phyloP scores from a whole-genome alignment of 2,329 filamentous ascomycete species.

The Clathrospora elynae region DNA sequence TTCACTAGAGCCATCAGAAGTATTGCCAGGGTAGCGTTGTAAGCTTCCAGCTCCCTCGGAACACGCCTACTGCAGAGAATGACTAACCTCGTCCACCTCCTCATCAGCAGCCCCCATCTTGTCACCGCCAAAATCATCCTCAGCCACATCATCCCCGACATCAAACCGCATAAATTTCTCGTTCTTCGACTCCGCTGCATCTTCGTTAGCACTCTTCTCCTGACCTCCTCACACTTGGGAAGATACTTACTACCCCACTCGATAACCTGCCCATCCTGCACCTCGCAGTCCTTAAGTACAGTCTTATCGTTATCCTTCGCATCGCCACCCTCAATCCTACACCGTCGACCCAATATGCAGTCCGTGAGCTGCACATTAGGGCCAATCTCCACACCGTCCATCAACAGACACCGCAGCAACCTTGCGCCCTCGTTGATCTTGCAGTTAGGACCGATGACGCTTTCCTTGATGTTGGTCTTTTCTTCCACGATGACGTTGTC shows the following conservation, averaged over 20 bases:
- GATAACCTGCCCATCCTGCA: constrained; percentile 82
- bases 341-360: constrained; percentile 82
- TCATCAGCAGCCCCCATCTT: constrained; percentile 17
- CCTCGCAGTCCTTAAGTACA: constrained; percentile 84
- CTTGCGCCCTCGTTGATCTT: constrained; percentile 85
- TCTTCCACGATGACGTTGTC: constrained; percentile 90
- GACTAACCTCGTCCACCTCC: constrained; percentile 14
- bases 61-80: constrained; percentile 3
- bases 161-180: constrained; percentile 65
- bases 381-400: constrained; percentile 88
- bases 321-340: constrained; percentile 79
- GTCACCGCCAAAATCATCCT: constrained; percentile 37
- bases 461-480: constrained; percentile 90
- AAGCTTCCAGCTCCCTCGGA: too few species aligned
- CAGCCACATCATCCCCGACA: constrained; percentile 45
- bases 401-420: constrained; percentile 83
- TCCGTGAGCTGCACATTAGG: constrained; percentile 83
- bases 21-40: too few species aligned
- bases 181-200: constrained; percentile 59
- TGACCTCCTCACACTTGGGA: background rate
- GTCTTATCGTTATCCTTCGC: constrained; percentile 52
- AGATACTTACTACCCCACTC: constrained; percentile 68
- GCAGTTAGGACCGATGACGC: constrained; percentile 84
- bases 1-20: too few species aligned
- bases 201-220: constrained; percentile 1